Evolutionary conservation across 2,329 filamentous ascomycete genomes (phyloP).

Genomic region (Epichloe uncinata): DNA sequence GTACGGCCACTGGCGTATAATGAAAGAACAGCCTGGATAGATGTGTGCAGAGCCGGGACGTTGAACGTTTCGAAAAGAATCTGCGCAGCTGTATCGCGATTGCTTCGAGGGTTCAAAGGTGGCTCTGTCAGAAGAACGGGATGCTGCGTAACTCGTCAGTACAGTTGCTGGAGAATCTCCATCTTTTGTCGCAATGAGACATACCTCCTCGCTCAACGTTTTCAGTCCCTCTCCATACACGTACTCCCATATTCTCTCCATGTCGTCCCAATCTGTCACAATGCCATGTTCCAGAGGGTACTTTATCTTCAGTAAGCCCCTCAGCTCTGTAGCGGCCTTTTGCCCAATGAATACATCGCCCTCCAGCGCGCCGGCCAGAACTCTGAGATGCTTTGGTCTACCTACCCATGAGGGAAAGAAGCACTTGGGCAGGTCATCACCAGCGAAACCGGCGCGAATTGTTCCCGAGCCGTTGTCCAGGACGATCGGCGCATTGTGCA

Average conservation of each 20-base stretch:
- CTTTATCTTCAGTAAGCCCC: constrained; percentile 85
- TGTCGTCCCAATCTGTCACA: constrained; percentile 98
- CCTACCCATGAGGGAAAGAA: constrained; percentile 97
- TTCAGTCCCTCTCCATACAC: constrained; percentile 94
- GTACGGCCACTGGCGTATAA: constrained; percentile 93
- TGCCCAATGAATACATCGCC: constrained; percentile 96
- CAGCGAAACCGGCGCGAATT: constrained; percentile 91
- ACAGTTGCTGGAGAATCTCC: background rate
- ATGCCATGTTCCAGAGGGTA: constrained; percentile 97
- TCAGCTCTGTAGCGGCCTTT: constrained; percentile 72
- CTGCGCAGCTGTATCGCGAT: constrained; percentile 91
- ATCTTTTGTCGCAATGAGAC: constrained; percentile 4
- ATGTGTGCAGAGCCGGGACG: constrained; percentile 89
- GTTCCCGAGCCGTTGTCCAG: constrained; percentile 98
- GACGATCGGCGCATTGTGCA: constrained; percentile 97
- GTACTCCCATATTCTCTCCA: constrained; percentile 99
- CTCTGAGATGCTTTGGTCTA: constrained; percentile 85
- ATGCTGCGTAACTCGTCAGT: constrained; percentile 42
- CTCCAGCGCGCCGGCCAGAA: constrained; percentile 90
- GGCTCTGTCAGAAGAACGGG: constrained; percentile 93
- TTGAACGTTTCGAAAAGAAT: constrained; percentile 99
- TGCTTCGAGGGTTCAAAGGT: constrained; percentile 85
- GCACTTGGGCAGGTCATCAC: constrained; percentile 90
- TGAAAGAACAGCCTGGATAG: constrained; percentile 91
- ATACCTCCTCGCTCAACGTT: constrained; percentile 88